These are phyloP conservation scores for Penicillium waksmanii DNA, from an alignment of 495 filamentous ascomycete genomes.

Conservation along the genomic window DNA sequence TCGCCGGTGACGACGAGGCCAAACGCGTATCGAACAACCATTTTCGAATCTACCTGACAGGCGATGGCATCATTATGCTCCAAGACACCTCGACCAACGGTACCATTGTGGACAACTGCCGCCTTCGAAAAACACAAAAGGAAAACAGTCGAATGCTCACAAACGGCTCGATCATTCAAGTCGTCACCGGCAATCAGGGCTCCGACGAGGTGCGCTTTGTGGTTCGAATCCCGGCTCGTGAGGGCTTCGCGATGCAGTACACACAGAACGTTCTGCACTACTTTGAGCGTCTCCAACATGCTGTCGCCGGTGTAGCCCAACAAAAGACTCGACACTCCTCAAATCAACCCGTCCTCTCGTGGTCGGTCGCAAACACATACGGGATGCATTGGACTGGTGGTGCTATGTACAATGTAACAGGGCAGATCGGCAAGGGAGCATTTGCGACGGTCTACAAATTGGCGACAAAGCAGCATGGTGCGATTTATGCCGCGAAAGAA, in stretches of 20 bases:
- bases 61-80: constrained; percentile 80
- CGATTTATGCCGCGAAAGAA: constrained; percentile 86
- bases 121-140: constrained; percentile 56
- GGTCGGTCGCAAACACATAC: constrained; percentile 45
- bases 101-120: constrained; percentile 75
- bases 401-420: constrained; percentile 77
- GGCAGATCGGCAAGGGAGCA: constrained; percentile 84
- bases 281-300: constrained; percentile 41
- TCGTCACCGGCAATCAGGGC: constrained; percentile 56
- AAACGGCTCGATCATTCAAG: constrained; percentile 71
- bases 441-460: constrained; percentile 92
- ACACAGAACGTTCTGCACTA: constrained; percentile 61
- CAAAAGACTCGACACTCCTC: constrained; percentile 30
- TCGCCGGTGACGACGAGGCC: constrained; percentile 56
- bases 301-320: constrained; percentile 26
- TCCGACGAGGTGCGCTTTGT: constrained; percentile 71
- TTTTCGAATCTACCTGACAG: constrained; percentile 87
- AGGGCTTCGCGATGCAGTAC: constrained; percentile 62
- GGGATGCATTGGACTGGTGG: constrained; percentile 82
- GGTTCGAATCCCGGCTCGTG: constrained; percentile 78
- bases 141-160: constrained; percentile 65
- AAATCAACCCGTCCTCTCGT: constrained; percentile 35
- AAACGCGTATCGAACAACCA: constrained; percentile 82
- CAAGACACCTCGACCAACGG: constrained; percentile 93
- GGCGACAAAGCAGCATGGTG: constrained; percentile 76